Base-by-base conservation (phyloP, 1,284 basidiomycete species). In the Ustilago crameri region DNA sequence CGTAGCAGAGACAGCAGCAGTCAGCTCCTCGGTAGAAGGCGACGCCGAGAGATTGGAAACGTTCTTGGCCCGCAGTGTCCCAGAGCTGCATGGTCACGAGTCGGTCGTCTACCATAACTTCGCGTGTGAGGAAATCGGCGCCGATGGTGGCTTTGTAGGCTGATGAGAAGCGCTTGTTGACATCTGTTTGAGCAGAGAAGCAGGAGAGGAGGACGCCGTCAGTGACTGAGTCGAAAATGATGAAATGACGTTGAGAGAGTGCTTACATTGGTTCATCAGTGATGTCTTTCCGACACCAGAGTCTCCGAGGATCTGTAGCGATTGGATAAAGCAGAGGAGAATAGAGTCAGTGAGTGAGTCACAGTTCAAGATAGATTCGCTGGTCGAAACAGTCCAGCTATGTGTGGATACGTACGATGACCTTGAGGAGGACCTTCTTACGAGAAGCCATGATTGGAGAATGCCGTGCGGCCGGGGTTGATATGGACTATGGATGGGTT, bases 21-120 rank as follows among this genome's bases (percentile, higher is more conserved):
- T 99, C 96, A 27, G 96, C 96, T 44, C 96, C 96, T 74, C 96
- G 91, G 86, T 99, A 99, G 86, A 98, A 98, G 7, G 95, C 95
- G 34, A 98, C 95, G 44, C 95, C 95, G 46, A 98, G 89, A 5
- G 94, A 97, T 85, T 98, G 95, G 89, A 98, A 98, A 52, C 95
- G 92, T 85, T 98, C 95, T 86, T 98, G 95, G 32, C 96, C 96
- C 10, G 96, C 96, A 42, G 96, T 99, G 84, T 99, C 96, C 96
- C 96, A 99, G 52, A 99, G 87, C 66, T 80, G 95, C 94, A 98
- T 98, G 15, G 96, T 98, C 53, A 98, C 96, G 52, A 95, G 88
- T 50, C 95, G 90, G 85, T 98, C 96, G 81, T 99, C 96, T 35
- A 98, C 94, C 88, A 97, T 93, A 59, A 98, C 92, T 86, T 98